phyloP scores from a whole-genome alignment of 1,139 yeast species.

The Hemisphaericaspora lyxosophila region DNA sequence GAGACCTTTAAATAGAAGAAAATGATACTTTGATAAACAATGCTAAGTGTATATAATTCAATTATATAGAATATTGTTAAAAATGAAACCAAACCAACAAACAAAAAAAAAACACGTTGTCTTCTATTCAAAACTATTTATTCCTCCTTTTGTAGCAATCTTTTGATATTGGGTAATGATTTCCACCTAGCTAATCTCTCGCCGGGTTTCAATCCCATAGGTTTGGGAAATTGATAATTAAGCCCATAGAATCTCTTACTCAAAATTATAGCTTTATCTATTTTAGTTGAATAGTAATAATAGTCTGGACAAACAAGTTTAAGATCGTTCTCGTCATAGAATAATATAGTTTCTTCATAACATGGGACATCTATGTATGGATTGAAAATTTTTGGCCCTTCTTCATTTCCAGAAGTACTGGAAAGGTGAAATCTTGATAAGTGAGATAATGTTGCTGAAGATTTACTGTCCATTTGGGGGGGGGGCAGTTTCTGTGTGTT shows the following conservation, averaged over 20 bases:
- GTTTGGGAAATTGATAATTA: background rate
- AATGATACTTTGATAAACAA: too few species aligned
- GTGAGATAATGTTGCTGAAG: too few species aligned
- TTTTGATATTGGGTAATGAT: background rate
- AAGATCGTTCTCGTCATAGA: slow-evolving; percentile 3
- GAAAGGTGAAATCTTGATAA: too few species aligned
- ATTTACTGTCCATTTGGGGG: too few species aligned
- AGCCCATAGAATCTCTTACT: background rate
- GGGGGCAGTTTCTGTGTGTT: too few species aligned
- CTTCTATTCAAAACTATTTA: too few species aligned
- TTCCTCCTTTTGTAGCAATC: too few species aligned
- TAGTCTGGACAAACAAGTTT: background rate
- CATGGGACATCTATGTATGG: slow-evolving; percentile 1
- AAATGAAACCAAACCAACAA: too few species aligned
- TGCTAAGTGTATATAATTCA: background rate
- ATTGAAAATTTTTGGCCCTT: background rate
- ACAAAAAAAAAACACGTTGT: too few species aligned
- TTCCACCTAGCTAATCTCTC: background rate
- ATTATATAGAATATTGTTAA: too few species aligned
- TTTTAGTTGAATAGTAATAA: slow-evolving; percentile 5
- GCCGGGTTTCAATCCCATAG: background rate
- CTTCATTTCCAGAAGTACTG: background rate
- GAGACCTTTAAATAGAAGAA: background rate
- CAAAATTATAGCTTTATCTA: slow-evolving; percentile 1
- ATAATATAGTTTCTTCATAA: slow-evolving; percentile 5